Percentiles rank a stretch among this genome's conserved stretches.
These are phyloP conservation scores for Mariannaea elegans DNA, from an alignment of 2,329 filamentous ascomycete species.

Conservation along the genomic window DNA sequence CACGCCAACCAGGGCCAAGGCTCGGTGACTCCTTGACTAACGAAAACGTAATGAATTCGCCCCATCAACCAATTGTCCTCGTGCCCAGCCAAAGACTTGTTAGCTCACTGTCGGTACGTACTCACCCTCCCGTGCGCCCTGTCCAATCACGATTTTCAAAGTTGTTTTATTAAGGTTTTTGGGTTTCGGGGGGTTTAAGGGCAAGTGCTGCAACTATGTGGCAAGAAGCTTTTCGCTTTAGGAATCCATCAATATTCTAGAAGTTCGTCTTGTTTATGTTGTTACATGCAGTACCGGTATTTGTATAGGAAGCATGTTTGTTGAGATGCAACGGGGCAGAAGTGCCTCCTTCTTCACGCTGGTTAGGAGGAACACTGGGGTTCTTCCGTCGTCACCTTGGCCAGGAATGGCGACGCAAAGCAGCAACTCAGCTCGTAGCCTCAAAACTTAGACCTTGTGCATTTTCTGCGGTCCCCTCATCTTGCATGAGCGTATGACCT, in stretches of 20 bases:
- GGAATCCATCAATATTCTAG: too few species aligned
- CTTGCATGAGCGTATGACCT: too few species aligned
- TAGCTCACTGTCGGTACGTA: too few species aligned
- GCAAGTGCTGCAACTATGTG: too few species aligned
- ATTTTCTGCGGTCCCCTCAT: too few species aligned
- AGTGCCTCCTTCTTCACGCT: too few species aligned
- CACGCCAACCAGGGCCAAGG: neutral
- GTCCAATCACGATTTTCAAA: neutral
- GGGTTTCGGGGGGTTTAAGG: slow-evolving; percentile 20
- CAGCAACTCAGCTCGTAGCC: neutral
- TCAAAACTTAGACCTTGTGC: neutral
- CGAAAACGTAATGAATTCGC: slow-evolving; percentile 30
- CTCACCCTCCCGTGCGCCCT: neutral
- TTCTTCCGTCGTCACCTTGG: neutral
- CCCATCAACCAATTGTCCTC: slow-evolving; percentile 21
- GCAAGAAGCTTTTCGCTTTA: too few species aligned
- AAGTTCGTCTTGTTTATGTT: too few species aligned
- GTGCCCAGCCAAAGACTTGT: slow-evolving; percentile 18
- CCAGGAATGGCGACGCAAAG: neutral
- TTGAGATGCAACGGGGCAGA: too few species aligned
- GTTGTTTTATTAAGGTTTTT: slow-evolving; percentile 18
- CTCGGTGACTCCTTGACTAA: slow-evolving; percentile 26
- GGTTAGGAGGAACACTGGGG: too few species aligned
- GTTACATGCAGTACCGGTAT: too few species aligned
- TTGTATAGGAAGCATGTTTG: too few species aligned